Base-by-base conservation (phyloP, 75 land plant genomes). In the Selaginella tamariscina region DNA sequence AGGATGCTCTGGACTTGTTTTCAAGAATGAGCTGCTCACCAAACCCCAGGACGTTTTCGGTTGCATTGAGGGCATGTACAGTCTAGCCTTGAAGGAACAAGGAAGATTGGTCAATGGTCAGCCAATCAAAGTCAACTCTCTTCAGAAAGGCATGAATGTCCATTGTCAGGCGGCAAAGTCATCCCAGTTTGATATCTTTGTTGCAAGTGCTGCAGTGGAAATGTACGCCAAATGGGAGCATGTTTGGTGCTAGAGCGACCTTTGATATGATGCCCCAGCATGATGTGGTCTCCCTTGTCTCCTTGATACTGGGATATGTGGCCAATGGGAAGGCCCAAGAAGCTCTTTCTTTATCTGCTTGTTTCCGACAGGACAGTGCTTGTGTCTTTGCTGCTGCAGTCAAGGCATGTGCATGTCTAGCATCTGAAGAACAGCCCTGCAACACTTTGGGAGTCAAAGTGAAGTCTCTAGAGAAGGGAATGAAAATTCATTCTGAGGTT, bases 321-420 rank as follows among this genome's bases (percentile, higher is more conserved):
- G 20, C 11, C 20, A 20, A 11, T 49, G 54, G 54, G 54, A 11
- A 20, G 11, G 54, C 18, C 54, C 54, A 49, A 71, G 44, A 20
- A 18, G 11, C 23, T 29, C 76, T 9, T 26, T 27, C 33, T n/a
- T 0, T 0, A 23, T 81, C 15, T 1, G 56, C 1, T 1, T 13
- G 8, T n/a, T 60, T 71, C 31, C 22, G 20, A 27, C 24, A 70
- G 21, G n/a, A 57, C 8, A 65, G 72, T 70, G 21, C 60, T 1
- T 57, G 13, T 27, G 65, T 65, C 2, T 20, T 57, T 59, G 30
- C 66, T 9, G 31, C 32, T 55, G 31, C 72, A 32, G 31, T 70
- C 8, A 57, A 57, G 31, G 72, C 72, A 22, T 70, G 72, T 70
- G 32, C 33, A 15, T 27, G 24, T 5, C 24, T 70, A 30, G 67